Evolutionary conservation across 2,329 filamentous ascomycete genomes (phyloP).

Genomic region (Aureobasidium sp.): DNA sequence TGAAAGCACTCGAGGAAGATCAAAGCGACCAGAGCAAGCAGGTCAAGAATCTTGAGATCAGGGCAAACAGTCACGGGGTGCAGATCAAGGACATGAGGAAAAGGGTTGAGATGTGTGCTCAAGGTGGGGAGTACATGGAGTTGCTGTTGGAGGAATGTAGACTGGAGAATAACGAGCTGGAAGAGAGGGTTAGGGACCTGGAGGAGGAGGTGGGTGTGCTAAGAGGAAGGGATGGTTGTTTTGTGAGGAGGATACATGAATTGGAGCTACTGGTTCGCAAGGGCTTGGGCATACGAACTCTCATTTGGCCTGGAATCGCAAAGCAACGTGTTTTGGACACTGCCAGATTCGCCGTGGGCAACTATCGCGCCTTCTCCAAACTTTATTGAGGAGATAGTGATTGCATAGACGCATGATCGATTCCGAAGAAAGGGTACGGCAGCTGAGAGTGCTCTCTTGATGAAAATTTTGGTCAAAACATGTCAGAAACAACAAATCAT

Average conservation of each 20-base stretch:
- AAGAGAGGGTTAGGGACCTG: background rate
- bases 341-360: background rate
- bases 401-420: too few relatives aligned
- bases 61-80: background rate
- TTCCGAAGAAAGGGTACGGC: too few relatives aligned
- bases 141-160: background rate
- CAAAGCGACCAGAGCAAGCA: background rate
- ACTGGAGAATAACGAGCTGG: background rate
- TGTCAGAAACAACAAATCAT: too few relatives aligned
- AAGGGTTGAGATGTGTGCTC: background rate
- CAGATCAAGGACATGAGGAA: background rate
- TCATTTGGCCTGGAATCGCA: too few relatives aligned
- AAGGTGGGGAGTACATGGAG: background rate
- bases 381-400: background rate
- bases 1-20: background rate
- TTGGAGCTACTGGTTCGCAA: background rate
- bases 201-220: too few relatives aligned
- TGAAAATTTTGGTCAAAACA: too few relatives aligned
- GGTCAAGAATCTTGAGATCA: background rate
- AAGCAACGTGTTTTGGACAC: background rate
- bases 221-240: background rate
- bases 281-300: too few relatives aligned
- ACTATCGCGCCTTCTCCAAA: background rate
- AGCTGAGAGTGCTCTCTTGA: too few relatives aligned
- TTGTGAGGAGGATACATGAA: background rate